Conservation (phyloP, 257 asterid species). For the Petrea volubilis region DNA sequence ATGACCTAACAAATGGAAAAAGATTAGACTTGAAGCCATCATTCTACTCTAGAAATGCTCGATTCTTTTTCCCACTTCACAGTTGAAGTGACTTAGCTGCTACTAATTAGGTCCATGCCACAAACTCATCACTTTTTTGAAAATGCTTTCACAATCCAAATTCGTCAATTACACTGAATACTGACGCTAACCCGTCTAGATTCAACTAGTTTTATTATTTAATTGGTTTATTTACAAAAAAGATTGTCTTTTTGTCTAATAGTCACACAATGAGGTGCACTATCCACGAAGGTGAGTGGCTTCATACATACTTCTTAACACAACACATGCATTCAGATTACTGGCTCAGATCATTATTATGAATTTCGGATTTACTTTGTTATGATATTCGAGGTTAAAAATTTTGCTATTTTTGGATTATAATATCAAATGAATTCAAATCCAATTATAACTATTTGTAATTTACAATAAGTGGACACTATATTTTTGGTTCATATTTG, state of each 20-base stretch:
- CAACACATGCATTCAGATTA: neutral
- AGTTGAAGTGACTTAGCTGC: neutral
- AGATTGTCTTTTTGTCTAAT: neutral
- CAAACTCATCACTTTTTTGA: neutral
- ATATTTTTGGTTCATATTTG: too few relatives aligned
- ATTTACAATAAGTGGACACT: too few relatives aligned
- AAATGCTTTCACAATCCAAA: neutral
- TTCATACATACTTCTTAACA: neutral
- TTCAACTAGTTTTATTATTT: slow-evolving; percentile 1
- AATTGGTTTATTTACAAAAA: neutral
- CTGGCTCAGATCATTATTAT: too few relatives aligned
- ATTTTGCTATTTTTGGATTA: too few relatives aligned
- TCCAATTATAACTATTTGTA: too few relatives aligned
- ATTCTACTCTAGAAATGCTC: neutral
- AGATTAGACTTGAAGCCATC: neutral
- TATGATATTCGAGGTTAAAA: too few relatives aligned
- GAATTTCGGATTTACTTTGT: too few relatives aligned
- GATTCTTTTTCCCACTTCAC: neutral
- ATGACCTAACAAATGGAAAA: neutral
- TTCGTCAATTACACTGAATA: neutral
- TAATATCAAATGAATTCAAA: too few relatives aligned
- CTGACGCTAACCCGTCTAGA: slow-evolving; percentile 22
- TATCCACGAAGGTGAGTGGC: neutral
- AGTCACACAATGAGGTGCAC: neutral
- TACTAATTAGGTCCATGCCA: neutral